These are phyloP conservation scores for Melanomma pulvis-pyrius DNA, from an alignment of 495 filamentous ascomycete genomes.

Conservation along the genomic window DNA sequence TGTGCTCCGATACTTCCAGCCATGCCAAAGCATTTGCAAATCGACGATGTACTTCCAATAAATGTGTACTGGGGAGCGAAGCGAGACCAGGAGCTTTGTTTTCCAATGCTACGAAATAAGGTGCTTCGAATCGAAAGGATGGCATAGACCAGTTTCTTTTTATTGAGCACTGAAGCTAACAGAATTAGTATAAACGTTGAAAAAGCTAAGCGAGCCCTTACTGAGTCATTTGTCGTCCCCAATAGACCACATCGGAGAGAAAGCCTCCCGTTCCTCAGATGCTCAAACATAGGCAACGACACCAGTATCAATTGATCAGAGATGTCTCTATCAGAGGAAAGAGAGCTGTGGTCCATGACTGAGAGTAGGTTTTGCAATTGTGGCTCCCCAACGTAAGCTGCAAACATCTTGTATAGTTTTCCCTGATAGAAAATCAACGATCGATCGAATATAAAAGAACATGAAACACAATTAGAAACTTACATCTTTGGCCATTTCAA, in stretches of 20 bases:
- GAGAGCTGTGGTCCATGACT: slow-evolving; percentile 1
- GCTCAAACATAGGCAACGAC: slow-evolving; percentile 13
- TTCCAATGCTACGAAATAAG: slow-evolving; percentile 12
- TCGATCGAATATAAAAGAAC: background rate
- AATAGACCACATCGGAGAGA: slow-evolving; percentile 8
- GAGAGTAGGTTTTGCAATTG: slow-evolving; percentile 15
- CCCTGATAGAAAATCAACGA: slow-evolving; percentile 3
- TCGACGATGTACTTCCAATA: slow-evolving; percentile 15
- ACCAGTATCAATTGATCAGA: slow-evolving; percentile 24
- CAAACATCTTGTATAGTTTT: slow-evolving; percentile 23
- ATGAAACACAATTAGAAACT: no score
- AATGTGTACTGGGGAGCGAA: slow-evolving; percentile 14
- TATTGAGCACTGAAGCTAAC: slow-evolving; percentile 11
- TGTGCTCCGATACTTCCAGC: slow-evolving; percentile 21
- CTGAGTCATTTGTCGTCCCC: background rate
- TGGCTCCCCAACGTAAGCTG: slow-evolving; percentile 17
- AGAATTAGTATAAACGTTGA: slow-evolving; percentile 4
- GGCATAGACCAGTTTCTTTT: slow-evolving; percentile 9
- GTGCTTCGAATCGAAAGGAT: slow-evolving; percentile 6
- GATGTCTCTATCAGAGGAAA: slow-evolving; percentile 9
- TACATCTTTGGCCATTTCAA: slow-evolving; percentile 19
- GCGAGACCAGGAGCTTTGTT: slow-evolving; percentile 21
- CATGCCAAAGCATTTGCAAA: slow-evolving; percentile 23
- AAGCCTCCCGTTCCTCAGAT: slow-evolving; percentile 27
- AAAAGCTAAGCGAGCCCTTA: background rate